phyloP scores from a whole-genome alignment of 371 early-diverging fungal genomes.

The Mycotypha africana region DNA sequence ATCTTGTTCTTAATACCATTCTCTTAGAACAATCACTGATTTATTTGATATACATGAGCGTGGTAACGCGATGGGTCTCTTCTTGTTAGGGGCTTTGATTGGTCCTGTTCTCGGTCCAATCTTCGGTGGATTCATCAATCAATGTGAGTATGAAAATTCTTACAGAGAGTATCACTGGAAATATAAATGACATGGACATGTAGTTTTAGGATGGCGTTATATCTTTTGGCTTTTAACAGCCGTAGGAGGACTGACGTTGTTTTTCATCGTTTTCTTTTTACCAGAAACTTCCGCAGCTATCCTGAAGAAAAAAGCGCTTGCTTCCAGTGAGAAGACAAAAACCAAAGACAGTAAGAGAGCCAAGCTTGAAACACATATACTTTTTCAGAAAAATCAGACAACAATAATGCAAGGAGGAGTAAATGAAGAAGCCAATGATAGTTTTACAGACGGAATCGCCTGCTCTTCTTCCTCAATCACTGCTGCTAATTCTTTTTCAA shows the following conservation, averaged over 20 bases:
- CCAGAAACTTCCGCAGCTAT: constrained; percentile 54
- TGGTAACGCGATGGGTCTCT: constrained; percentile 58
- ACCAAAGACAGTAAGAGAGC: background rate
- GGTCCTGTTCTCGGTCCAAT: constrained; percentile 51
- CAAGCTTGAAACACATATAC: background rate
- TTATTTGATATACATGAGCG: constrained; percentile 27
- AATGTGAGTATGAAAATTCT: constrained; percentile 39
- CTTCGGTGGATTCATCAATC: constrained; percentile 37
- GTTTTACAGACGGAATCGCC: too few relatives aligned
- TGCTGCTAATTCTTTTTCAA: too few relatives aligned
- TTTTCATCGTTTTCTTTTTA: constrained; percentile 54
- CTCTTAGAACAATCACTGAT: constrained; percentile 31
- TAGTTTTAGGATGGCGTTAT: constrained; percentile 58
- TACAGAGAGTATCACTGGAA: too few relatives aligned
- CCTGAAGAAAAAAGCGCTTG: constrained; percentile 9
- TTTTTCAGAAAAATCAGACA: background rate
- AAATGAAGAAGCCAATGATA: constrained; percentile 5
- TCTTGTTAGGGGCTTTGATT: constrained; percentile 52
- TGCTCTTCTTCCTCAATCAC: too few relatives aligned
- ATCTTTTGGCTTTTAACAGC: constrained; percentile 62
- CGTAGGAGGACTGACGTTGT: constrained; percentile 49
- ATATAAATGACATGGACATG: too few relatives aligned
- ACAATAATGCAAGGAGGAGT: background rate
- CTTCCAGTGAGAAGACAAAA: background rate
- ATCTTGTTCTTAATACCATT: too few relatives aligned